Evolutionary conservation across 192 early-diverging fungal species (phyloP).

Genomic region (Obelidium mucronatum): DNA sequence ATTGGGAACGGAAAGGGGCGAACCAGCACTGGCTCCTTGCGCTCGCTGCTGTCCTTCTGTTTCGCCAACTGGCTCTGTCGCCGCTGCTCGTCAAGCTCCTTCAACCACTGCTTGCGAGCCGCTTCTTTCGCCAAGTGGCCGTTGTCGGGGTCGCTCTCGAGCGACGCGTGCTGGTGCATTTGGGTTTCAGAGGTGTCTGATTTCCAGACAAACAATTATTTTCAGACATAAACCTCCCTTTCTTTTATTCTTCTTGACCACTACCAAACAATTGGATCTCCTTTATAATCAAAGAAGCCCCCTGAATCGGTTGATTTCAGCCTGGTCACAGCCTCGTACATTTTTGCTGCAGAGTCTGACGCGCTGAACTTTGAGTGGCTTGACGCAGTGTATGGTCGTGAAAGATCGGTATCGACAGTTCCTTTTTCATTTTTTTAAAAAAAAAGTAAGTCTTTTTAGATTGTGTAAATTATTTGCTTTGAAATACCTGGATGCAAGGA

Average conservation of each 20-base stretch:
- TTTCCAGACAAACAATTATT: no score
- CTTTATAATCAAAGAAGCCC: slow-evolving; percentile 43
- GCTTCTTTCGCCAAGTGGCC: no score
- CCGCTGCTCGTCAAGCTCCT: slow-evolving; percentile 6
- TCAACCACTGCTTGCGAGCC: slow-evolving; percentile 1
- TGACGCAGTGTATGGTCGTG: slow-evolving; percentile 23
- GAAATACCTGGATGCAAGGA: slow-evolving; percentile 39
- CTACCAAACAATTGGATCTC: slow-evolving; percentile 41
- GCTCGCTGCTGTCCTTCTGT: neutral
- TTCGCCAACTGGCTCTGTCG: neutral
- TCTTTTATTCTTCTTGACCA: slow-evolving; percentile 10
- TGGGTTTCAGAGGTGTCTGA: no score
- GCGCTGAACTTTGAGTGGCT: slow-evolving; percentile 22
- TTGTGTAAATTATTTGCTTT: neutral
- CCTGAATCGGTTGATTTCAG: slow-evolving; percentile 33
- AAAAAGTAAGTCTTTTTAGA: neutral
- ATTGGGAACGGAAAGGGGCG: neutral
- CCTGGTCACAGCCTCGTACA: slow-evolving; percentile 27
- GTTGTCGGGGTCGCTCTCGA: no score
- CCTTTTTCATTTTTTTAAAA: slow-evolving; percentile 1
- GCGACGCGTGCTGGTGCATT: no score
- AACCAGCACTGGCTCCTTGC: neutral
- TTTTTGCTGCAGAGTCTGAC: slow-evolving; percentile 32
- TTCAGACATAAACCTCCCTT: no score
- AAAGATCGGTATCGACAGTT: slow-evolving; percentile 43